Evolutionary conservation across 2,329 filamentous ascomycete genomes (phyloP), one percentile per base, ranked within the genome.

Genomic region (Zelopaecilomyces penicillatus): DNA sequence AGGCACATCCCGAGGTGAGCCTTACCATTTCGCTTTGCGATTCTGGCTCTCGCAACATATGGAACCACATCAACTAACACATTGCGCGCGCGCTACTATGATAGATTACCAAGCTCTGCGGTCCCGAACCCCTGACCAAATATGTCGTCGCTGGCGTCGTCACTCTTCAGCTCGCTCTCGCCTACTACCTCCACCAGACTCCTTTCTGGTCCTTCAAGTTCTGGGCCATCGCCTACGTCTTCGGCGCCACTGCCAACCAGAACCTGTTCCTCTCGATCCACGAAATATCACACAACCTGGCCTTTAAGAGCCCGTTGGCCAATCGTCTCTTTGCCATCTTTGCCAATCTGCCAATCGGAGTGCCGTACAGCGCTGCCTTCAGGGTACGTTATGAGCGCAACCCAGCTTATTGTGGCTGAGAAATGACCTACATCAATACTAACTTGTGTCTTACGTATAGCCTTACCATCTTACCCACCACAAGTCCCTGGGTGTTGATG

Each of bases 381-480:
- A 77, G 93, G 59, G 85, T 88, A 70, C 42, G 78, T 68, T 19
- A 12, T 19, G 10, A 27, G n/a, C 29, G 28, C n/a, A 10, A 27
- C n/a, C 30, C 19, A 19, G 19, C 19, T 19, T 19, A 19, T 19
- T 6, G n/a, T 36, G n/a, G 5, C 26, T 9, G 10, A 31, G 37
- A 33, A 11, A 39, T 4, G 12, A 11, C 11, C 30, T 33, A 19
- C 9, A 9, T 12, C 32, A 34, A 34, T 39, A 12, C 44, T 49
- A 34, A 41, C 40, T 36, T 5, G 19, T 19, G 6, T 11, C 11
- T 19, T 30, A 3, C 10, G 4, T 32, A 9, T 53, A 88, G 78
- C 93, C 93, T 4, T 98, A 98, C 73, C 93, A 98, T 63, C 81
- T 98, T 35, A 98, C 93, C 2, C 93, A 98, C 69, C 93, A 98